phyloP scores from a whole-genome alignment of 495 filamentous ascomycete species.

The Penicillium waksmanii region DNA sequence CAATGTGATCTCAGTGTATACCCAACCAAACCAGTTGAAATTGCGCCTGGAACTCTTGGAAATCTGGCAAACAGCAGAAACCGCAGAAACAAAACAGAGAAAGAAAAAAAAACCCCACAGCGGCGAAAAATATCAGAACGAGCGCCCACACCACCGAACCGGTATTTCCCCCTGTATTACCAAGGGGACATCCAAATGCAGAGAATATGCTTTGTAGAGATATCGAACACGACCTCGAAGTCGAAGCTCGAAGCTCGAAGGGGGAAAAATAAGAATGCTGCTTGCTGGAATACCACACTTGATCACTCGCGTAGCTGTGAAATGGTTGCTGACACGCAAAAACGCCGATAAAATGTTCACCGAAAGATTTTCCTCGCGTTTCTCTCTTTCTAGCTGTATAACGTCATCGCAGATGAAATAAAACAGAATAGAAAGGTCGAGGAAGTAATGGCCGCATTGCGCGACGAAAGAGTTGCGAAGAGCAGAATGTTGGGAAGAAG shows the following conservation, averaged over 20 bases:
- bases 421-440: conserved; percentile 13
- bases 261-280: background rate
- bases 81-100: background rate
- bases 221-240: background rate
- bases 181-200: background rate
- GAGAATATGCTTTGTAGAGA: background rate
- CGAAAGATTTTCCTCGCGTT: background rate
- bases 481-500: background rate
- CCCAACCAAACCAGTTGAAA: conserved; percentile 1
- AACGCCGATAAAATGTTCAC: conserved; percentile 6
- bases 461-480: background rate
- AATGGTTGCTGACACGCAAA: background rate
- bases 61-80: background rate
- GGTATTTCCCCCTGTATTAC: too few species aligned
- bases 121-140: background rate
- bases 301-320: background rate
- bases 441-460: background rate
- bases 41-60: background rate
- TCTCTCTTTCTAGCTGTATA: background rate
- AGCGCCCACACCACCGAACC: too few species aligned
- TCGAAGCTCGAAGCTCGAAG: background rate
- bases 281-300: background rate
- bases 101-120: background rate
- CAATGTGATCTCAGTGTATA: conserved; percentile 14
- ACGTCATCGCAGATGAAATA: conserved; percentile 1